Percentiles rank a stretch among this genome's conserved stretches.
Evolutionary conservation across 1,284 basidiomycete genomes (phyloP).

Genomic region (Erythrobasidium hasegawianum): DNA sequence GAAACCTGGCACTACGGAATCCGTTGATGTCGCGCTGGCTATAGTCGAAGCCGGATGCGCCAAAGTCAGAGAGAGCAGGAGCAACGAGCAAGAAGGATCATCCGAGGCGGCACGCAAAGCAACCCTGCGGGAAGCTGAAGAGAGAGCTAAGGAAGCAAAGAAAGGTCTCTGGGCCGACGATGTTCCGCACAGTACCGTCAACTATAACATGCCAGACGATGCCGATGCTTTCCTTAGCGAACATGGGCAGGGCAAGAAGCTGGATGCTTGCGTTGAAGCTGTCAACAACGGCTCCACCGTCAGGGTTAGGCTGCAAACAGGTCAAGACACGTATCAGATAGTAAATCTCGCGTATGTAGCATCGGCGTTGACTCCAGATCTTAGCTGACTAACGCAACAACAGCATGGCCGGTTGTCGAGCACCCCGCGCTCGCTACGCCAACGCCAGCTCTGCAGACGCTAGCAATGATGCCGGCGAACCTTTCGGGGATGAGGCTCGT

Average conservation of each 20-base stretch:
- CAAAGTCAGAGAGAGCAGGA: conserved; percentile 75
- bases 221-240: conserved; percentile 82
- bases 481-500: conserved; percentile 63
- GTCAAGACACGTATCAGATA: conserved; percentile 81
- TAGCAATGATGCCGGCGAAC: conserved; percentile 38
- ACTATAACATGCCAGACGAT: conserved; percentile 85
- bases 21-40: conserved; percentile 66
- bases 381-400: conserved; percentile 38
- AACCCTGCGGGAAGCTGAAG: conserved; percentile 56
- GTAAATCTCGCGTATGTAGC: conserved; percentile 59
- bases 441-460: conserved; percentile 31
- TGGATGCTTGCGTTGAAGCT: conserved; percentile 90
- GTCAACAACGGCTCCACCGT: conserved; percentile 90
- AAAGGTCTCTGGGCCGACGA: conserved; percentile 72
- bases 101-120: conserved; percentile 50
- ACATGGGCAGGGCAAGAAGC: conserved; percentile 74
- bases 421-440: conserved; percentile 60
- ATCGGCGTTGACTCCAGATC: neutral
- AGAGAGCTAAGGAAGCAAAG: conserved; percentile 72
- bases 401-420: conserved; percentile 76
- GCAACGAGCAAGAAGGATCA: conserved; percentile 58
- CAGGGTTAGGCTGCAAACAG: conserved; percentile 79
- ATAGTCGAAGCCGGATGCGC: conserved; percentile 84
- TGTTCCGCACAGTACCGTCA: conserved; percentile 64
- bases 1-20: conserved; percentile 23